Evolutionary conservation across 2,329 filamentous ascomycete species (phyloP).

Genomic region (Neopestalotiopsis sp.): DNA sequence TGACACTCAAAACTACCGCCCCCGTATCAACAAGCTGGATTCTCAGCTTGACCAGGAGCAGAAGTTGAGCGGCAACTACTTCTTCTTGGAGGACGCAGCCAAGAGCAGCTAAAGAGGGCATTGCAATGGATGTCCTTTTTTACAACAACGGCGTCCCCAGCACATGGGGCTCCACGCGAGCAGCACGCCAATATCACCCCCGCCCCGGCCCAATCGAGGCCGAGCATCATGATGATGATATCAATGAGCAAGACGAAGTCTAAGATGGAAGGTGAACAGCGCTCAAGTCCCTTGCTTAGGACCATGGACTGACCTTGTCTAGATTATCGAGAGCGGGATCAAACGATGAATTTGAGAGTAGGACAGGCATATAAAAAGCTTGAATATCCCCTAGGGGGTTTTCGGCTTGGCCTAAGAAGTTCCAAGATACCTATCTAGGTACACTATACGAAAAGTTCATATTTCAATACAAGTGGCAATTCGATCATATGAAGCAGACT

Average conservation of each 20-base stretch:
- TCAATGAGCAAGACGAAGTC: background rate
- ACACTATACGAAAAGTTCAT: background rate
- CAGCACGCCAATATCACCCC: background rate
- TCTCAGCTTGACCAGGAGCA: constrained; percentile 98
- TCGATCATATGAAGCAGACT: background rate
- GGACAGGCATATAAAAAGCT: background rate
- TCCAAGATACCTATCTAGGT: background rate
- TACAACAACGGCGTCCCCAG: background rate
- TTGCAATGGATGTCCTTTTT: background rate
- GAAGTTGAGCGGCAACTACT: constrained; percentile 88
- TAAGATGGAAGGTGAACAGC: background rate
- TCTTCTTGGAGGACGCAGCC: background rate
- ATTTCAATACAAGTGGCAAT: background rate
- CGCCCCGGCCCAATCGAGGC: background rate
- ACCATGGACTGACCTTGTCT: background rate
- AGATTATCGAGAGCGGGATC: background rate
- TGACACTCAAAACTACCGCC: constrained; percentile 93
- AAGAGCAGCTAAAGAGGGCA: constrained; percentile 2
- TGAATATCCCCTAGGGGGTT: background rate
- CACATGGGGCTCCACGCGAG: background rate
- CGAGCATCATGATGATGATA: background rate
- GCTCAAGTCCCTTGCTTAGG: background rate
- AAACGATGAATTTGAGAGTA: background rate
- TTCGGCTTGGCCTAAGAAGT: background rate
- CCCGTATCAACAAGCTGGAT: constrained; percentile 97